Conservation (phyloP, 1,284 basidiomycete genomes). For the Pisolithus thermaeus region DNA sequence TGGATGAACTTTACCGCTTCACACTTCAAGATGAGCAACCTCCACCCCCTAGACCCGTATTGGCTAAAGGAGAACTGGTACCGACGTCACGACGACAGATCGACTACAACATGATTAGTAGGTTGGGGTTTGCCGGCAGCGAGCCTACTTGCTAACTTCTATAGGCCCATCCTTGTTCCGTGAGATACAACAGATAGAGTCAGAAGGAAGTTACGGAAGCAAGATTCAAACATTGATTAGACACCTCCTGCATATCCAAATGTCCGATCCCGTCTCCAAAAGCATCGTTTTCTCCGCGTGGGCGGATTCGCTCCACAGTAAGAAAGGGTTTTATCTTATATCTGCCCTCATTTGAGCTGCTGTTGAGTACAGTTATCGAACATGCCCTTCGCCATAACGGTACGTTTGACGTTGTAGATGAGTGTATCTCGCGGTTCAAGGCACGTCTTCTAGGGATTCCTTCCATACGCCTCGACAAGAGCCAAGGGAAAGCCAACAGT, state of each 20-base stretch:
- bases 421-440: slow-evolving; percentile 1
- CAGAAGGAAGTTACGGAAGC: slow-evolving; percentile 65
- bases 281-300: slow-evolving; percentile 81
- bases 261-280: slow-evolving; percentile 61
- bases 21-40: slow-evolving; percentile 36
- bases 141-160: neutral
- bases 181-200: slow-evolving; percentile 56
- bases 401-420: slow-evolving; percentile 11
- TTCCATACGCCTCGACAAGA: slow-evolving; percentile 61
- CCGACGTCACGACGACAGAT: slow-evolving; percentile 56
- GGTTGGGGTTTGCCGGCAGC: neutral
- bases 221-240: slow-evolving; percentile 72
- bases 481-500: slow-evolving; percentile 42
- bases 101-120: slow-evolving; percentile 58
- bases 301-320: slow-evolving; percentile 73
- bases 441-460: slow-evolving; percentile 40
- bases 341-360: slow-evolving; percentile 1
- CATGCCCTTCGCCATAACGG: slow-evolving; percentile 58
- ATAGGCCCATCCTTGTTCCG: slow-evolving; percentile 41
- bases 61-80: slow-evolving; percentile 36
- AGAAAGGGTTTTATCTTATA: slow-evolving; percentile 18
- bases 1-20: slow-evolving; percentile 56
- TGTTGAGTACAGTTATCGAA: slow-evolving; percentile 49
- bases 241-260: slow-evolving; percentile 61
- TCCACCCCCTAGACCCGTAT: slow-evolving; percentile 27